Percentiles rank a stretch among this genome's conserved stretches.
Evolutionary conservation across 2,329 filamentous ascomycete genomes (phyloP).

Genomic region (Alternaria triticimaculans): DNA sequence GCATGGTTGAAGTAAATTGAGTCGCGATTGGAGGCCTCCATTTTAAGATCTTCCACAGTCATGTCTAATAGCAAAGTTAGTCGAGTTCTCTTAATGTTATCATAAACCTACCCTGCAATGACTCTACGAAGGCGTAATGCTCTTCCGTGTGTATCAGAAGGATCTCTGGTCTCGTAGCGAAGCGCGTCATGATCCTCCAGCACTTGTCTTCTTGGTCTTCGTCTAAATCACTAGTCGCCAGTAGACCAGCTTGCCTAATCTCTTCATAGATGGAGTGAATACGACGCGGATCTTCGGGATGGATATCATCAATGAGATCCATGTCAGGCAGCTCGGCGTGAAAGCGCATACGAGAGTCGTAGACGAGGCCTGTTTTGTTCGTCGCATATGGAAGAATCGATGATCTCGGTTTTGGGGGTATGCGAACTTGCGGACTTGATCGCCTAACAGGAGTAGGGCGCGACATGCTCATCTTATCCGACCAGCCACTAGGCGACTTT

Average conservation of each 20-base stretch:
- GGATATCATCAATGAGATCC: slow-evolving; percentile 68
- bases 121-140: slow-evolving; percentile 80
- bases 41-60: slow-evolving; percentile 68
- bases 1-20: slow-evolving; percentile 71
- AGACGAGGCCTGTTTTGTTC: slow-evolving; percentile 60
- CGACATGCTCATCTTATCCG: slow-evolving; percentile 35
- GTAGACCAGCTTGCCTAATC: slow-evolving; percentile 80
- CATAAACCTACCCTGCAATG: slow-evolving; percentile 53
- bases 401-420: slow-evolving; percentile 46
- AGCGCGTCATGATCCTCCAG: slow-evolving; percentile 75
- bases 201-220: slow-evolving; percentile 60
- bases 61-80: slow-evolving; percentile 40
- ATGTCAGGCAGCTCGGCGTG: slow-evolving; percentile 74
- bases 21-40: slow-evolving; percentile 62
- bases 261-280: slow-evolving; percentile 94
- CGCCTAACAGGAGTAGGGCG: slow-evolving; percentile 19
- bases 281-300: slow-evolving; percentile 91
- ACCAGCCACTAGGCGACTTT: slow-evolving; percentile 19
- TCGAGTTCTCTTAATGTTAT: slow-evolving; percentile 4
- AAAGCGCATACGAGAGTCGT: slow-evolving; percentile 94
- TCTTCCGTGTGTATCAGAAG: slow-evolving; percentile 76
- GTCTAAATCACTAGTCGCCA: slow-evolving; percentile 65
- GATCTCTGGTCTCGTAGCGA: slow-evolving; percentile 81
- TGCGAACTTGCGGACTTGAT: slow-evolving; percentile 33
- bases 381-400: slow-evolving; percentile 40